A percentile compares a stretch with the other conserved stretches of the same genome.
Conservation (phyloP, 2,329 filamentous ascomycete genomes). For the Aspergillus caelatus region DNA sequence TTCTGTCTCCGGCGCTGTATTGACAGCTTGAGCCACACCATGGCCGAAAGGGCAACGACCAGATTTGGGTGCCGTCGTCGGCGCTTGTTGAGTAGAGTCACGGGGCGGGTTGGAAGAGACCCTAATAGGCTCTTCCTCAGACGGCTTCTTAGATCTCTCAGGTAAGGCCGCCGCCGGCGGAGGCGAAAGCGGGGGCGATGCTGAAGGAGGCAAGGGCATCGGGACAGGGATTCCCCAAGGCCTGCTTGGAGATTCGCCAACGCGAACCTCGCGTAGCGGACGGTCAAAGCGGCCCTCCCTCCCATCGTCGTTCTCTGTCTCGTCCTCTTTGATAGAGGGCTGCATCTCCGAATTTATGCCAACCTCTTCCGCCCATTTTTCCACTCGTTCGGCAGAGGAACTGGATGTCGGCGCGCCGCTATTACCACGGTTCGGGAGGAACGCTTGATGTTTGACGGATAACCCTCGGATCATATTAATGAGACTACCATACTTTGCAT, state of each 20-base stretch:
- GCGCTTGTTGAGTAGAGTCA: slow-evolving; percentile 8
- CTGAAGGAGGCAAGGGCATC: slow-evolving; percentile 55
- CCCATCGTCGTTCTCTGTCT: slow-evolving; percentile 53
- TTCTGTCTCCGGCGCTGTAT: slow-evolving; percentile 17
- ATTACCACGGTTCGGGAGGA: slow-evolving; percentile 63
- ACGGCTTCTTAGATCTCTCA: slow-evolving; percentile 18
- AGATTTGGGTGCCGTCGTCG: slow-evolving; percentile 20
- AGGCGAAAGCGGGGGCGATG: slow-evolving; percentile 30
- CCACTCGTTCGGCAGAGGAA: slow-evolving; percentile 70
- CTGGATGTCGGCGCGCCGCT: slow-evolving; percentile 35
- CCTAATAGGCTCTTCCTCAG: slow-evolving; percentile 17
- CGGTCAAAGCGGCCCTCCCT: slow-evolving; percentile 79
- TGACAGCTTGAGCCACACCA: slow-evolving; percentile 22
- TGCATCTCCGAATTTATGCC: slow-evolving; percentile 56
- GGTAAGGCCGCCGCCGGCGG: slow-evolving; percentile 22
- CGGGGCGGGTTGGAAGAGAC: slow-evolving; percentile 16
- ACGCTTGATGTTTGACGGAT: slow-evolving; percentile 82
- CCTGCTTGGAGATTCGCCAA: slow-evolving; percentile 89
- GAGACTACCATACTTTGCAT: slow-evolving; percentile 90
- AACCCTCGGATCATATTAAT: slow-evolving; percentile 94
- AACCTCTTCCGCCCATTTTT: slow-evolving; percentile 83
- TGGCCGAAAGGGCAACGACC: slow-evolving; percentile 42
- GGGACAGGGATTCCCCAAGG: slow-evolving; percentile 85
- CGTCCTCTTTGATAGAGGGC: slow-evolving; percentile 43
- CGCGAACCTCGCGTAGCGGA: slow-evolving; percentile 82